Evolutionary conservation across 306 rosid species (phyloP), one percentile per base, ranked within the genome.

Genomic region (Dalbergia cochinchinensis): DNA sequence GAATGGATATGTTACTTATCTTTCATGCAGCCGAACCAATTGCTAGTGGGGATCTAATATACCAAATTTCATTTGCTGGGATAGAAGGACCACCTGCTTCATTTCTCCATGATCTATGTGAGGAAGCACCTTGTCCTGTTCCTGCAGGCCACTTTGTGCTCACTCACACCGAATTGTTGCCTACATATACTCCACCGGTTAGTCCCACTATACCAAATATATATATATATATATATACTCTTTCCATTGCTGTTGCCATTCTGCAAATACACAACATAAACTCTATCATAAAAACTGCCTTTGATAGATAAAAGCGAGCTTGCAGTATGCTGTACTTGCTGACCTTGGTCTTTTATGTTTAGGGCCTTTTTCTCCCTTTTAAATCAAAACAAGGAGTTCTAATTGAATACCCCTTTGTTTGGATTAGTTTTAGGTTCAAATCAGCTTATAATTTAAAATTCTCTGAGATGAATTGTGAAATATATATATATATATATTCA

Each of bases 101-200:
- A 64, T 83, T 83, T 83, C 74, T 51, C 42, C 91, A 67, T 55
- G 83, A 82, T 58, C 93, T 94, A 22, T 78, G 90, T 45, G 94
- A 89, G 80, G 92, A 87, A 84, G 48, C 77, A 31, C 33, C 85
- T 5, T 84, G 88, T 62, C 94, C 98, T 4, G 79, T 94, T 71
- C 78, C 84, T n/a, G 82, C 85, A 8, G 92, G 97, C 74, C 45
- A 85, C 71, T 94, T 94, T 80, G 67, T 78, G 76, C 88, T 94
- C 33, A 67, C 87, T 69, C 97, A 94, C 81, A 83, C 92, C 13
- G 97, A 92, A 83, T 74, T 83, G 33, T 80, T 92, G 87, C 98
- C 97, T 64, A 18, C 86, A 48, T 47, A 54, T 74, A 88, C 97
- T 31, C 98, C 97, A 7, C 87, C 90, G 45, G 97, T 94, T 53